Evolutionary conservation across 2,329 filamentous ascomycete genomes (phyloP), one percentile per base, ranked within the genome.

Genomic region (Pseudocercospora crystallina): DNA sequence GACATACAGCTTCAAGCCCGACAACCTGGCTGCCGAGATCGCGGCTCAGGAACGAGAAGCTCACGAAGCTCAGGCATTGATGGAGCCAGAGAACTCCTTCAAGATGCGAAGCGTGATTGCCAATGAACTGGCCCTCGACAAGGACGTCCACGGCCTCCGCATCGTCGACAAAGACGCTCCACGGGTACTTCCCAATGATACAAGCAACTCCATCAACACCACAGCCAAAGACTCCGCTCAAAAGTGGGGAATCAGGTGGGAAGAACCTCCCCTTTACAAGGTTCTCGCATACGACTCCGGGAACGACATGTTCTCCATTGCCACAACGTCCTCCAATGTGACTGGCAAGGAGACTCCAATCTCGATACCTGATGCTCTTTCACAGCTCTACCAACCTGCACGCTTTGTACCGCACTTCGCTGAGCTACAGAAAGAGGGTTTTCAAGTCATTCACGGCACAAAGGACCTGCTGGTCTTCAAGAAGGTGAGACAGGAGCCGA

Each of bases 401-500:
- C 81, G 82, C 57, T 89, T 88, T 68, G 75, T 87, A 10, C 77
- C 83, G 3, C 76, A 87, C 58, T 83, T 89, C 50, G 72, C 74
- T 3, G 67, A 75, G 1, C 74, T 87, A 1, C 76, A 83, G 53
- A 71, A 74, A 0, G 74, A 85, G 48, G 85, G 85, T 0, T 89
- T 83, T 55, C 84, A 87, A 59, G 82, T 87, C 34, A 77, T 84
- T 1, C 82, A 84, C 2, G 84, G 83, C 1, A 75, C 75, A 41
- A 79, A 78, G 5, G 78, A 88, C 56, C 74, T 87, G 4, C 74
- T 89, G 20, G 77, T 89, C 3, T 86, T 88, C 62, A 82, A 82
- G 56, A 84, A 86, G 67, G 76, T 81, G 3, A 73, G 75, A 5
- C 61, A 69, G 2, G 61, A 69, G 12, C 20, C 35, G 2, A 37